Conservation (phyloP, 108 stramenopile genomes). For the Skeletonema potamos region DNA sequence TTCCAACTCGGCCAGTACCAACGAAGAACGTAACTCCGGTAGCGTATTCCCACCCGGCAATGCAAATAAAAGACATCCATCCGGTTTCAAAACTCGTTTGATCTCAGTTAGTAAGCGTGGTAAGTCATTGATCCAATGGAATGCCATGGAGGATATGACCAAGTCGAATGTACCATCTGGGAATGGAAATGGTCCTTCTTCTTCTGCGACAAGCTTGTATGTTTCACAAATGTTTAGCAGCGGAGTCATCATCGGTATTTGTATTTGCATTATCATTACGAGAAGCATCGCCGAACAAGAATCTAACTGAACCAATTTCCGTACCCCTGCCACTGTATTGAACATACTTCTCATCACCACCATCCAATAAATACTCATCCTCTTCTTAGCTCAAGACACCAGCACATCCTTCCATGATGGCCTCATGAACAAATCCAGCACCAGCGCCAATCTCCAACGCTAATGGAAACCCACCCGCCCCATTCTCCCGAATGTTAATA, state of each 20-base stretch:
- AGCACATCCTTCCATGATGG: slow-evolving; percentile 38
- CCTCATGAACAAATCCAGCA: slow-evolving; percentile 61
- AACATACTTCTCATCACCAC: slow-evolving; percentile 54
- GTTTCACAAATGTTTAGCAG: slow-evolving; percentile 54
- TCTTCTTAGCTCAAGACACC: neutral
- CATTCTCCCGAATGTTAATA: slow-evolving; percentile 58
- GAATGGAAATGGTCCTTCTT: slow-evolving; percentile 78
- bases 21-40: slow-evolving; percentile 84
- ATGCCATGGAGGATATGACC: slow-evolving; percentile 78
- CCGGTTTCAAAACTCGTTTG: slow-evolving; percentile 89
- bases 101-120: slow-evolving; percentile 75
- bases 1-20: slow-evolving; percentile 90
- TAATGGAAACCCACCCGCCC: slow-evolving; percentile 61
- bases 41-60: slow-evolving; percentile 95
- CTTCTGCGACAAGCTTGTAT: slow-evolving; percentile 65
- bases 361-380: slow-evolving; percentile 6
- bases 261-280: slow-evolving; percentile 39
- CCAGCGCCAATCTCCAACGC: slow-evolving; percentile 82
- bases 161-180: slow-evolving; percentile 93
- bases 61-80: slow-evolving; percentile 95
- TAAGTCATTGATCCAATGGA: slow-evolving; percentile 98
- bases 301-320: slow-evolving; percentile 81
- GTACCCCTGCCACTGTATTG: slow-evolving; percentile 75
- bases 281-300: slow-evolving; percentile 63
- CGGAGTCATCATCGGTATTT: slow-evolving; percentile 6